A percentile compares a stretch with the other conserved stretches of the same genome.
These are phyloP conservation scores for Cenchrus fungigraminus DNA, from an alignment of 176 grass and related monocot species.

Conservation along the genomic window DNA sequence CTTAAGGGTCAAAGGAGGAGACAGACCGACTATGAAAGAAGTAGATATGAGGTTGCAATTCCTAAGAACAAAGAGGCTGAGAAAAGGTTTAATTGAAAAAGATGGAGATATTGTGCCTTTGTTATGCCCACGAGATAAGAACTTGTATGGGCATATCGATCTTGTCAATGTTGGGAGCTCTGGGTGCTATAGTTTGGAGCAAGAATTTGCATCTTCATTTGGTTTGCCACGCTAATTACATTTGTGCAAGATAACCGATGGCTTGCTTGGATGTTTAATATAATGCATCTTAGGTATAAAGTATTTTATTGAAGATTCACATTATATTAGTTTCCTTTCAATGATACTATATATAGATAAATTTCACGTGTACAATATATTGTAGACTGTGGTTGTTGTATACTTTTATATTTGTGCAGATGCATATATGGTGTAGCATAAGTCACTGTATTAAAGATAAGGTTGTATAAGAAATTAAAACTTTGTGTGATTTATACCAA, in stretches of 20 bases:
- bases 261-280: too few species aligned
- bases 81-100: background rate
- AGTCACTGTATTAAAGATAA: background rate
- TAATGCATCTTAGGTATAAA: background rate
- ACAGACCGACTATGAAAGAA: conserved; percentile 56
- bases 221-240: too few species aligned
- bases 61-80: conserved; percentile 26
- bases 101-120: background rate
- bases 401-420: background rate
- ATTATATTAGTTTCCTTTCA: background rate
- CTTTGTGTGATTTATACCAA: too few species aligned
- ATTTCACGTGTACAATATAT: background rate
- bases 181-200: too few species aligned
- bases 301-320: background rate
- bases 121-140: too few species aligned
- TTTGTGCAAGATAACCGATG: too few species aligned
- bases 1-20: conserved; percentile 38
- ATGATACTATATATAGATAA: background rate
- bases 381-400: background rate
- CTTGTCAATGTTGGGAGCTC: too few species aligned
- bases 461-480: background rate
- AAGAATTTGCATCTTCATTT: too few species aligned
- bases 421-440: background rate
- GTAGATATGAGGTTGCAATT: conserved; percentile 55
- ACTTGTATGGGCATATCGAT: too few species aligned